Base-by-base conservation (phyloP, 1,284 basidiomycete genomes). In the Heterobasidion parviporum region DNA sequence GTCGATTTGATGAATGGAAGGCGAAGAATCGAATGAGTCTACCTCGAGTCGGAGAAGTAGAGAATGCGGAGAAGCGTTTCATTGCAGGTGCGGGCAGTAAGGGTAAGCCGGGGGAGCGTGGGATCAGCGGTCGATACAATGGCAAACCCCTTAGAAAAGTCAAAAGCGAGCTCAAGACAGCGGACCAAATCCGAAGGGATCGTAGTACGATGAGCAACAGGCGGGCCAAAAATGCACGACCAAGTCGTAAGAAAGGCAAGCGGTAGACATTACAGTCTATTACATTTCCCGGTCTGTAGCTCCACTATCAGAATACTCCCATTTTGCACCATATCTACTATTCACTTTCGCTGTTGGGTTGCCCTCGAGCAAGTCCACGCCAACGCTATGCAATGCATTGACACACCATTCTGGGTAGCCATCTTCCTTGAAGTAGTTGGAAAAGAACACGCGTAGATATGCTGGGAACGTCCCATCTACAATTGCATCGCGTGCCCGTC, bases 1-100 rank as follows among this genome's bases (percentile, higher is more conserved):
- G 97, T 4, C 82, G 92, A 4, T 99, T 92, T 68, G 92, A 97
- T 54, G 93, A 96, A 67, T 99, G 97, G 97, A 92, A 90, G 70
- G 78, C 82, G 59, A 91, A 89, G 71, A 83, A 78, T 56, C 83
- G 81, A 36, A 71, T 83, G 8, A 78, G 76, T 60, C 69, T 98
- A 48, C 94, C 94, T 1, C 83, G 81, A 58, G 80, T 92, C 9
- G 94, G 94, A 14, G 94, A 98, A 67, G 75, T 72, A 3, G 92
- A 94, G 68, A 70, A 79, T 47, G 67, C 61, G 32, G 63, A 71
- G 8, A 62, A 67, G 43, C 70, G 68, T 26, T 60, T 61, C 16
- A 68, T 65, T 18, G 78, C 79, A 12, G 79, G 80, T 52, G 75
- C 75, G 63, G 54, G 43, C 4, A 64, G 57, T 55, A 68, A 67